Conservation (phyloP, 352 stramenopile species). For the Plasmopara halstedii region DNA sequence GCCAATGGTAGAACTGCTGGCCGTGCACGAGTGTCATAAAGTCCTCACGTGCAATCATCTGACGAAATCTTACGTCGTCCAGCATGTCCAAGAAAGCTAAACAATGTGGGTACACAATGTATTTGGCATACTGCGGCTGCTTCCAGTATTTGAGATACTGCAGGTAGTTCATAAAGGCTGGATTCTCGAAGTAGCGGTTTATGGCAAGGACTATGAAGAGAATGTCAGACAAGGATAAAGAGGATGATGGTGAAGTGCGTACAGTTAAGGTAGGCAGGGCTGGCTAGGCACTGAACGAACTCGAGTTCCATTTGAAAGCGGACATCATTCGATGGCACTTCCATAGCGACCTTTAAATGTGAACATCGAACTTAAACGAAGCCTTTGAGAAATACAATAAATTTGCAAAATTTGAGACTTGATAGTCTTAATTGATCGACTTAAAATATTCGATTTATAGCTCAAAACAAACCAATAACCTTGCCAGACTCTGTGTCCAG, state of each 20-base stretch:
- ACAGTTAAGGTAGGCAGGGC: slow-evolving; percentile 87
- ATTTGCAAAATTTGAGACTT: too few relatives aligned
- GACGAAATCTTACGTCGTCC: slow-evolving; percentile 78
- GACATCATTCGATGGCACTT: slow-evolving; percentile 82
- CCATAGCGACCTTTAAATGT: slow-evolving; percentile 16
- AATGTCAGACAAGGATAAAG: too few relatives aligned
- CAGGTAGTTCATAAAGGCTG: slow-evolving; percentile 86
- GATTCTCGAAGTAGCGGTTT: slow-evolving; percentile 89
- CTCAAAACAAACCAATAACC: slow-evolving; percentile 94
- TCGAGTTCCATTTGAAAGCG: slow-evolving; percentile 91
- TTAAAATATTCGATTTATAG: too few relatives aligned
- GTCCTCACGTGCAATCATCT: slow-evolving; percentile 82
- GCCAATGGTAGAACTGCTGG: slow-evolving; percentile 88
- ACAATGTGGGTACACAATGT: slow-evolving; percentile 83
- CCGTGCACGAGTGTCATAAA: slow-evolving; percentile 83
- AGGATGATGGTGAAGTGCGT: slow-evolving; percentile 3
- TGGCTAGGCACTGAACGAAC: slow-evolving; percentile 89
- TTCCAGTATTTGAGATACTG: slow-evolving; percentile 92
- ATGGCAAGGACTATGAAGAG: slow-evolving; percentile 67
- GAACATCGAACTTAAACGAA: background rate
- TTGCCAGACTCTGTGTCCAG: slow-evolving; percentile 91
- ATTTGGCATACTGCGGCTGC: slow-evolving; percentile 87
- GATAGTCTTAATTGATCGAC: too few relatives aligned
- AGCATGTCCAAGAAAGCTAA: slow-evolving; percentile 87
- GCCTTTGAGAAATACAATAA: background rate